Percentiles rank a stretch among this genome's conserved stretches.
Conservation (phyloP, 1,284 basidiomycete genomes). For the Athelia psychrophila region DNA sequence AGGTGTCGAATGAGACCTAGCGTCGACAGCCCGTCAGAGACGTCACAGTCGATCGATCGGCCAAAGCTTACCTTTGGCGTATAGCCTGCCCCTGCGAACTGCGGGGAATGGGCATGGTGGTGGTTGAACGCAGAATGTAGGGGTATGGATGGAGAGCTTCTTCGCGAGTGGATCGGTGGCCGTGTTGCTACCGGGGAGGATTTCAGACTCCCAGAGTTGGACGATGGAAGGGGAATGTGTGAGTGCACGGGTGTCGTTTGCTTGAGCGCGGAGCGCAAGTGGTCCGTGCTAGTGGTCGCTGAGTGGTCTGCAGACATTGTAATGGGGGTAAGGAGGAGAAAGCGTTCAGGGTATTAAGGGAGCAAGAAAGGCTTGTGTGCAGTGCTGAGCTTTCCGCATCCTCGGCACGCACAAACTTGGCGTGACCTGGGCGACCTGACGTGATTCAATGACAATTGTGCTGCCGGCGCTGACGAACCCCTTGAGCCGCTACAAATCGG, state of each 20-base stretch:
- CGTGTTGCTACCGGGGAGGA: conserved; percentile 12
- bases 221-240: conserved; percentile 14
- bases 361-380: too few species aligned
- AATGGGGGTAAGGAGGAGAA: too few species aligned
- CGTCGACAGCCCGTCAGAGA: conserved; percentile 84
- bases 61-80: conserved; percentile 12
- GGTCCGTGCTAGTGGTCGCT: conserved; percentile 6
- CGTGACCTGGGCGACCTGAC: too few species aligned
- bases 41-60: conserved; percentile 71
- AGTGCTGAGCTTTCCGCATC: too few species aligned
- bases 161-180: conserved; percentile 9
- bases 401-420: too few species aligned
- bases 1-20: conserved; percentile 53
- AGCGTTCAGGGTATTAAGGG: too few species aligned
- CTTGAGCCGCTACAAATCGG: too few species aligned
- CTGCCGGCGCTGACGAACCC: too few species aligned
- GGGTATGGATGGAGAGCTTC: conserved; percentile 8
- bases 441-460: too few species aligned
- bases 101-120: background rate
- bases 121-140: background rate
- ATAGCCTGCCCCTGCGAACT: background rate
- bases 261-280: conserved; percentile 51
- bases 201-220: conserved; percentile 10
- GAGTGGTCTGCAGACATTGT: too few species aligned
- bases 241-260: conserved; percentile 28